Conservation (phyloP, 1,139 yeast species). For the Suhomyces yuchorum region DNA sequence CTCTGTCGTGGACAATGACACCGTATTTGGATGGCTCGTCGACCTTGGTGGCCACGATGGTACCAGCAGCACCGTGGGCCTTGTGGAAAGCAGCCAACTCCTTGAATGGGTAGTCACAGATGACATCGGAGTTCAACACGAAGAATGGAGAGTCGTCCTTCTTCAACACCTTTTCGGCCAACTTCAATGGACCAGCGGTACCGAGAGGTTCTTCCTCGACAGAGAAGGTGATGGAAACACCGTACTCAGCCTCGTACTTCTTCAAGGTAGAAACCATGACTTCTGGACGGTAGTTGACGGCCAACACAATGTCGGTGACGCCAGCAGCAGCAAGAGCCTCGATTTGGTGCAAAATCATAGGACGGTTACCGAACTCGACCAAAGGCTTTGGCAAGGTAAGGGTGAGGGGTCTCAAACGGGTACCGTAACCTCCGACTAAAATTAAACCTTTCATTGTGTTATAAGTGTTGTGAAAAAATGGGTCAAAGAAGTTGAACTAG, state of each 20-base stretch:
- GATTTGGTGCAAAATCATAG: constrained; percentile 95
- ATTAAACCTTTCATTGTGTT: constrained; percentile 89
- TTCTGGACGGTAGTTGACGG: constrained; percentile 99
- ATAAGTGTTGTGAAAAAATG: constrained; percentile 4
- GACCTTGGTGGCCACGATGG: constrained; percentile 98
- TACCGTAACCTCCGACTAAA: constrained; percentile 99
- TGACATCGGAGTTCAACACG: constrained; percentile 96
- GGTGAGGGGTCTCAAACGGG: constrained; percentile 98
- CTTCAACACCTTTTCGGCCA: constrained; percentile 90
- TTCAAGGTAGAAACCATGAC: constrained; percentile 95
- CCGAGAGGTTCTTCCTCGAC: constrained; percentile 99
- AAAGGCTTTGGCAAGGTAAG: constrained; percentile 97
- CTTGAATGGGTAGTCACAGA: constrained; percentile 96
- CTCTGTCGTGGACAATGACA: constrained; percentile 96
- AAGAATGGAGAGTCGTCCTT: constrained; percentile 97
- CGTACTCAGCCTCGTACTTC: constrained; percentile 92
- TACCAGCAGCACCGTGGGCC: constrained; percentile 96
- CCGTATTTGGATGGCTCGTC: constrained; percentile 99
- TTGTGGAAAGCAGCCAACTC: constrained; percentile 93
- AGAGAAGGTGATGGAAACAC: constrained; percentile 93
- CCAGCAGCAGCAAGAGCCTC: constrained; percentile 98
- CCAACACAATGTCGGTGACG: constrained; percentile 96
- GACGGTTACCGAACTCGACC: constrained; percentile 98
- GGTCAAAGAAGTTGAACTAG: constrained; percentile 7
- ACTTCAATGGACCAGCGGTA: constrained; percentile 98